phyloP scores from a whole-genome alignment of 148 eudicot species.

The Heliosperma pusillum region DNA sequence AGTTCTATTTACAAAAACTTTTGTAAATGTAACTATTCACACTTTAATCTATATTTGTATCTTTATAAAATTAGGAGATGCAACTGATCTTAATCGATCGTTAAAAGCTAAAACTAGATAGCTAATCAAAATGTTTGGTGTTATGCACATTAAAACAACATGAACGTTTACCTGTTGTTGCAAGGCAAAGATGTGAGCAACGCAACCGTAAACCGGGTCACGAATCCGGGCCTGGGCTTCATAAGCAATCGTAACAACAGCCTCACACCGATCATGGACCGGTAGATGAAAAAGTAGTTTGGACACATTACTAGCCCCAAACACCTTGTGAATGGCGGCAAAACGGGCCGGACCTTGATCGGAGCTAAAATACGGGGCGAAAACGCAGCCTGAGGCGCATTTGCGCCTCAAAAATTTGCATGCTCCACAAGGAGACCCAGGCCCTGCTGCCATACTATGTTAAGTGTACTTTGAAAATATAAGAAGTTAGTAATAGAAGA shows the following conservation, averaged over 20 bases:
- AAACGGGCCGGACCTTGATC: slow-evolving; percentile 77
- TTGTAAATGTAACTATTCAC: too few relatives aligned
- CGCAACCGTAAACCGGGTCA: slow-evolving; percentile 94
- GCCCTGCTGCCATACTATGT: slow-evolving; percentile 42
- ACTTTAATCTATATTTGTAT: too few relatives aligned
- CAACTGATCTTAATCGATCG: too few relatives aligned
- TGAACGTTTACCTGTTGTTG: slow-evolving; percentile 68
- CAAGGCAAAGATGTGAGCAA: slow-evolving; percentile 79
- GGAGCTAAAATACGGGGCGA: slow-evolving; percentile 75
- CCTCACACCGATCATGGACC: slow-evolving; percentile 62
- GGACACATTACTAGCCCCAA: slow-evolving; percentile 87
- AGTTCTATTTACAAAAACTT: too few relatives aligned
- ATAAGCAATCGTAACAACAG: slow-evolving; percentile 80
- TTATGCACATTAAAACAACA: too few relatives aligned
- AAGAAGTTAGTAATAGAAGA: background rate
- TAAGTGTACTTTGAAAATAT: background rate
- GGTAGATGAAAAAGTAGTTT: slow-evolving; percentile 64
- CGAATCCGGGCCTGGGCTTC: slow-evolving; percentile 82
- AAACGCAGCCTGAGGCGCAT: slow-evolving; percentile 64
- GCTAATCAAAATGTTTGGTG: too few relatives aligned
- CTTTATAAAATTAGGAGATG: too few relatives aligned
- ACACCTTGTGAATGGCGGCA: slow-evolving; percentile 85
- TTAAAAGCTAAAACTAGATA: too few relatives aligned
- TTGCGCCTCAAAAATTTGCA: slow-evolving; percentile 84
- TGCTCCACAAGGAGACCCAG: slow-evolving; percentile 85